Percentiles rank a stretch among this genome's conserved stretches.
phyloP scores from a whole-genome alignment of 805 yeast genomes.

The Teunomyces aglyptinius region DNA sequence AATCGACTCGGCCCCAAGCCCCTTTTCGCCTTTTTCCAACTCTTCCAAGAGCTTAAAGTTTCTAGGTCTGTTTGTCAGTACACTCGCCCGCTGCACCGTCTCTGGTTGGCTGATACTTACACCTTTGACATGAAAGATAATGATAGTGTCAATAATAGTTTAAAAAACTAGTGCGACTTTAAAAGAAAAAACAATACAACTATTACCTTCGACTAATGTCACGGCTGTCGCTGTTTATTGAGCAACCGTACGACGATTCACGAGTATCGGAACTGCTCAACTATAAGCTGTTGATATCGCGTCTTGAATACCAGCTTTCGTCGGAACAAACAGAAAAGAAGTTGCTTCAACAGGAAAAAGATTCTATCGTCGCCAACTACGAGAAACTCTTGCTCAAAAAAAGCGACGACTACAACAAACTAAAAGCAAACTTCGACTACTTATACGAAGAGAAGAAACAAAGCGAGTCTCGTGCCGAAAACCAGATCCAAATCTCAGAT shows the following conservation, averaged over 20 bases:
- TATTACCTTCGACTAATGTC: neutral
- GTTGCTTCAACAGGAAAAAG: slow-evolving; percentile 27
- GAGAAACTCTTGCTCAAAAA: slow-evolving; percentile 32
- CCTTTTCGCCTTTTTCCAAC: slow-evolving; percentile 97
- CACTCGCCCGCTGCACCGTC: no score
- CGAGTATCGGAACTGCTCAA: slow-evolving; percentile 8
- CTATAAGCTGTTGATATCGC: slow-evolving; percentile 19
- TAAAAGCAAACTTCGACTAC: slow-evolving; percentile 37
- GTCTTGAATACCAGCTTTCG: slow-evolving; percentile 32
- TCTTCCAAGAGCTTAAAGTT: slow-evolving; percentile 94
- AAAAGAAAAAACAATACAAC: neutral
- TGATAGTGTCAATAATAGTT: neutral
- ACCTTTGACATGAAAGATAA: slow-evolving; percentile 42
- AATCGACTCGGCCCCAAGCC: slow-evolving; percentile 93
- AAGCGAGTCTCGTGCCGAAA: slow-evolving; percentile 29
- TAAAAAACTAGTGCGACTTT: neutral
- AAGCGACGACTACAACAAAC: slow-evolving; percentile 28
- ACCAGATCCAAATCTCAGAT: slow-evolving; percentile 26
- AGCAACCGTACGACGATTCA: slow-evolving; percentile 20
- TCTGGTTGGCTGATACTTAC: slow-evolving; percentile 29
- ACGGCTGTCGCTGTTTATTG: slow-evolving; percentile 26
- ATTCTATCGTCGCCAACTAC: slow-evolving; percentile 17
- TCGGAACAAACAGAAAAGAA: slow-evolving; percentile 33
- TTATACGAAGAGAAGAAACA: slow-evolving; percentile 33
- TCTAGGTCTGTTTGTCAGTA: slow-evolving; percentile 61